Evolutionary conservation across 2,329 filamentous ascomycete genomes (phyloP).

Genomic region (Pseudogymnoascus sp.): DNA sequence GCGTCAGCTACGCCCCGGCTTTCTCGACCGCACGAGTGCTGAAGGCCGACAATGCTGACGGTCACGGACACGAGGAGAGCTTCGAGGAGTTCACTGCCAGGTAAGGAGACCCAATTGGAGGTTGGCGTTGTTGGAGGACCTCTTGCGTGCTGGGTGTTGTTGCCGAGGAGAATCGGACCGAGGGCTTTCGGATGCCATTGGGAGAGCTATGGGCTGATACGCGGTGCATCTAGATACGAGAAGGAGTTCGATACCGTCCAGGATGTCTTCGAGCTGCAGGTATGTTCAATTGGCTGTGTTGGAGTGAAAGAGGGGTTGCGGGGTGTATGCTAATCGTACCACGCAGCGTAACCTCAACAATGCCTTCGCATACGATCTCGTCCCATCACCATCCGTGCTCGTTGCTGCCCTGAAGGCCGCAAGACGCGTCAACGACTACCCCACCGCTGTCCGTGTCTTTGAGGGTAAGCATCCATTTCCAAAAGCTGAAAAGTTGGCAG

Average conservation of each 20-base stretch:
- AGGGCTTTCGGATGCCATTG: neutral
- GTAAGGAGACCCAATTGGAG: slow-evolving; percentile 46
- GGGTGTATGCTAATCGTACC: slow-evolving; percentile 17
- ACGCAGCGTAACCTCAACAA: slow-evolving; percentile 91
- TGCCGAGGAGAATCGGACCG: slow-evolving; percentile 1
- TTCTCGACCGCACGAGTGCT: slow-evolving; percentile 40
- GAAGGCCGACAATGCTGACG: slow-evolving; percentile 37
- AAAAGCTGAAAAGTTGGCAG: neutral
- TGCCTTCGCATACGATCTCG: slow-evolving; percentile 99
- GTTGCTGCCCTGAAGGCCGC: slow-evolving; percentile 87
- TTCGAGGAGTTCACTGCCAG: slow-evolving; percentile 98
- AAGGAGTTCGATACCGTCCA: slow-evolving; percentile 97
- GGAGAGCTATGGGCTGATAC: neutral
- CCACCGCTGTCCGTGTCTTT: slow-evolving; percentile 95
- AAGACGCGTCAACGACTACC: slow-evolving; percentile 94
- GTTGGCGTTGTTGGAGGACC: slow-evolving; percentile 13
- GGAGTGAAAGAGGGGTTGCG: neutral
- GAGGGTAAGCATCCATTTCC: slow-evolving; percentile 61
- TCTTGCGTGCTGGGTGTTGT: slow-evolving; percentile 9
- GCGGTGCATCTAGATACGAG: slow-evolving; percentile 67
- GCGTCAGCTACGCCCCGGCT: neutral
- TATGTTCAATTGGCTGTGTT: slow-evolving; percentile 37
- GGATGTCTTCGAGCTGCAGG: slow-evolving; percentile 99
- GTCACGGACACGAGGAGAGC: slow-evolving; percentile 87
- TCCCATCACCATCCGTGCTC: slow-evolving; percentile 86